Percentiles rank a stretch among this genome's conserved stretches.
Conservation (phyloP, 345 rosid genomes). For the Citrus sp. region DNA sequence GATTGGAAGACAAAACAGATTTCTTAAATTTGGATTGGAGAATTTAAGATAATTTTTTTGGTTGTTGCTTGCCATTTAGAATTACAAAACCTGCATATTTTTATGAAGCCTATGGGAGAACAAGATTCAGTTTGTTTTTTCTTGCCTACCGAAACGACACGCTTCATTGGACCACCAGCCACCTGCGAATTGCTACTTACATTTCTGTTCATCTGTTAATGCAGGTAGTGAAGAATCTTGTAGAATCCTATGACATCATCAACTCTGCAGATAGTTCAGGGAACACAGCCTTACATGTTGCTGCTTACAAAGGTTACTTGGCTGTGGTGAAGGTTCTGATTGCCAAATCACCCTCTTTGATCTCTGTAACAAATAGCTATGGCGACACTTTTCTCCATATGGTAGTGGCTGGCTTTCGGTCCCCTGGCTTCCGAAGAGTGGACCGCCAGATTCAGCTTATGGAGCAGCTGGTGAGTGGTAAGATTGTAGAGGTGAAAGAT, state of each 20-base stretch:
- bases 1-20: too few species aligned
- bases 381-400: conserved; percentile 88
- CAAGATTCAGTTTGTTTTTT: not conserved
- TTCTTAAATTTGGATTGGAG: not conserved
- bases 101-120: too few species aligned
- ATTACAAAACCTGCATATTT: too few species aligned
- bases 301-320: conserved; percentile 75
- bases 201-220: not conserved
- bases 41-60: not conserved
- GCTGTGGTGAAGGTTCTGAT: conserved; percentile 55
- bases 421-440: conserved; percentile 69
- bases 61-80: not conserved
- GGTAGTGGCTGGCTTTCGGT: conserved; percentile 76
- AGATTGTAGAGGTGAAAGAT: conserved; percentile 34
- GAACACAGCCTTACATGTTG: conserved; percentile 80
- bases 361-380: conserved; percentile 38
- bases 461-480: conserved; percentile 44
- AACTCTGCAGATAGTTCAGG: conserved; percentile 56
- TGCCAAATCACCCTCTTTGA: conserved; percentile 41
- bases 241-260: conserved; percentile 47
- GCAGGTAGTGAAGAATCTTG: conserved; percentile 69
- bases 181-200: not conserved
- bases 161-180: not conserved
- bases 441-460: conserved; percentile 74
- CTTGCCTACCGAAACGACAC: not conserved